These are phyloP conservation scores for Nitzschia sp. DNA, from an alignment of 108 stramenopile genomes.

Conservation along the genomic window DNA sequence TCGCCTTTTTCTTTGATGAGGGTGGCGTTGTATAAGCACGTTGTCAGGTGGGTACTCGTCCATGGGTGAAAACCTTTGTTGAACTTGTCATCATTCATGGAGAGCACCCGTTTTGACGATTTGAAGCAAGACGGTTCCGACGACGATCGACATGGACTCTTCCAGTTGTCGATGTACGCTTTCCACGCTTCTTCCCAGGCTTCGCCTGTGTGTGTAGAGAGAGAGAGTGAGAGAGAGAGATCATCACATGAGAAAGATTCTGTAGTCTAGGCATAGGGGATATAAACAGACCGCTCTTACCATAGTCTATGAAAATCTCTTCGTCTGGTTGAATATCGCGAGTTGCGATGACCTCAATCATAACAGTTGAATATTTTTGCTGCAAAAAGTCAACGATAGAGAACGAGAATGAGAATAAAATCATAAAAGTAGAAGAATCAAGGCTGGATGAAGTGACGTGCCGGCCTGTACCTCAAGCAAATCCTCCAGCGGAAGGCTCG, in stretches of 20 bases:
- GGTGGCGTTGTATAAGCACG: not conserved
- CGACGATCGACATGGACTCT: slow-evolving; percentile 3
- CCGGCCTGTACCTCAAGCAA: slow-evolving; percentile 22
- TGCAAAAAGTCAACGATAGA: not conserved
- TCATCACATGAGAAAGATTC: too few relatives aligned
- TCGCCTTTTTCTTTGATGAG: not conserved
- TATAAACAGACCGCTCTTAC: slow-evolving; percentile 12
- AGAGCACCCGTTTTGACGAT: slow-evolving; percentile 17
- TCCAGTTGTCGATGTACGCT: slow-evolving; percentile 27
- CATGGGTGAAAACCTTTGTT: slow-evolving; percentile 19
- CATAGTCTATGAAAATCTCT: slow-evolving; percentile 66
- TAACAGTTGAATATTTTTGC: slow-evolving; percentile 26
- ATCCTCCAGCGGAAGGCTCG: slow-evolving; percentile 27
- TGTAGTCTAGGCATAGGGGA: too few relatives aligned
- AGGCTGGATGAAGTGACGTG: too few relatives aligned
- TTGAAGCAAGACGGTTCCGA: slow-evolving; percentile 11
- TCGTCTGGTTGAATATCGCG: slow-evolving; percentile 47
- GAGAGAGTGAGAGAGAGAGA: too few relatives aligned
- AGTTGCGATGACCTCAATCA: slow-evolving; percentile 37
- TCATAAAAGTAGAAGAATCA: too few relatives aligned
- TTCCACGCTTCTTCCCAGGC: slow-evolving; percentile 59
- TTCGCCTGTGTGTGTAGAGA: slow-evolving; percentile 3
- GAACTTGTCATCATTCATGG: slow-evolving; percentile 36
- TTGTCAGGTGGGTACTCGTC: slow-evolving; percentile 29
- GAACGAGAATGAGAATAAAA: not conserved